These are phyloP conservation scores for Alternaria ethzedia DNA, from an alignment of 2,329 filamentous ascomycete species.

Conservation along the genomic window DNA sequence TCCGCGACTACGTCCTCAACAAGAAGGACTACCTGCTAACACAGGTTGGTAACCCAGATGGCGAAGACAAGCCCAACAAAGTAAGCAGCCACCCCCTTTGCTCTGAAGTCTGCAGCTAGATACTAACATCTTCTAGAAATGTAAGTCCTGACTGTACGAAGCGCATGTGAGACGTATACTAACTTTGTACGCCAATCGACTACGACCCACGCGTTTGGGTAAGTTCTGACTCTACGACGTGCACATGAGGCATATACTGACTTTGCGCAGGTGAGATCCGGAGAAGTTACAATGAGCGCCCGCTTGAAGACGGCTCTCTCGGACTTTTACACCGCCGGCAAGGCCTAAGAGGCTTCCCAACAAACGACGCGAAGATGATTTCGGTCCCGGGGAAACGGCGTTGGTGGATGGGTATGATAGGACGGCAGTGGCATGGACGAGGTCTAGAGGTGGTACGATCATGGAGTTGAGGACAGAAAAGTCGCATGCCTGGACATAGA, in stretches of 20 bases:
- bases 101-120: too few relatives aligned
- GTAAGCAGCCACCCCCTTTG: too few relatives aligned
- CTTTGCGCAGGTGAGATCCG: too few relatives aligned
- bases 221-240: too few relatives aligned
- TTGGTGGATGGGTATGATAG: conserved; percentile 16
- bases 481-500: not conserved
- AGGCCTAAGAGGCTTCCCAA: conserved; percentile 64
- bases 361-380: not conserved
- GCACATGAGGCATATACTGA: not conserved
- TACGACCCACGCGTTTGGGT: too few relatives aligned
- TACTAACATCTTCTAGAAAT: too few relatives aligned
- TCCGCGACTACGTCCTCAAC: conserved; percentile 95
- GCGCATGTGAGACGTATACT: too few relatives aligned
- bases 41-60: conserved; percentile 81
- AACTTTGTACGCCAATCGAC: too few relatives aligned
- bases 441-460: conserved; percentile 1
- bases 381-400: conserved; percentile 16
- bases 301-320: conserved; percentile 65
- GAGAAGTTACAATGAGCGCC: too few relatives aligned
- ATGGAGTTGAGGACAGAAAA: not conserved
- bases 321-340: conserved; percentile 83
- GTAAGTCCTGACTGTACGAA: too few relatives aligned
- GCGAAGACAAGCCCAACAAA: conserved; percentile 41
- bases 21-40: conserved; percentile 55
- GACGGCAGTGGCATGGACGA: not conserved